phyloP scores from a whole-genome alignment of 2,329 filamentous ascomycete species.

The Malbranchea zuffiana region DNA sequence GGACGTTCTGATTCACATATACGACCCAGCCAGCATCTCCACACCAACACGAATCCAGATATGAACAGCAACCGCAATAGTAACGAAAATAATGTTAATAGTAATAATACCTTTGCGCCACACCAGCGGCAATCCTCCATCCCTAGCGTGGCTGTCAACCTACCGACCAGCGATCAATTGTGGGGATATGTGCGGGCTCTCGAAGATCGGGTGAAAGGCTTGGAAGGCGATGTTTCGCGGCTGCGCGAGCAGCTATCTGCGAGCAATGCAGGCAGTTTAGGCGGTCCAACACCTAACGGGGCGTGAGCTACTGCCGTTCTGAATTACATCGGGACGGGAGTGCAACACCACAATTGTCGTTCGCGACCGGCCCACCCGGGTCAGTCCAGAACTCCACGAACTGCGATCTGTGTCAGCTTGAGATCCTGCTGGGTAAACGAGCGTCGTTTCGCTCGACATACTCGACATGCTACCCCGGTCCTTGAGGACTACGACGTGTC shows the following conservation, averaged over 20 bases:
- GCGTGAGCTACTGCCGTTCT: too few relatives aligned
- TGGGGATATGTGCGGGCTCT: slow-evolving; percentile 26
- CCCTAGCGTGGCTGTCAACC: slow-evolving; percentile 7
- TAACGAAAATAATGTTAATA: slow-evolving; percentile 8
- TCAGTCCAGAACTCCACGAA: too few relatives aligned
- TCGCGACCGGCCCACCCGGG: too few relatives aligned
- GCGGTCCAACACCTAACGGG: too few relatives aligned
- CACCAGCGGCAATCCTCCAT: slow-evolving; percentile 9
- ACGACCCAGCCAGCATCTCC: slow-evolving; percentile 4
- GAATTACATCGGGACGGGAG: too few relatives aligned
- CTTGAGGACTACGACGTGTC: too few relatives aligned
- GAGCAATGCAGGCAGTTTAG: too few relatives aligned
- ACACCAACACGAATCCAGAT: slow-evolving; percentile 8
- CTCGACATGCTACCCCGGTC: too few relatives aligned
- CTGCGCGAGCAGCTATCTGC: slow-evolving; percentile 21
- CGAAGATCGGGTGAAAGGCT: slow-evolving; percentile 24
- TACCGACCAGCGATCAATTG: slow-evolving; percentile 11
- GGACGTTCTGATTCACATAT: slow-evolving; percentile 11
- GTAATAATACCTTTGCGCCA: slow-evolving; percentile 10
- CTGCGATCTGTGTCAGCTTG: too few relatives aligned
- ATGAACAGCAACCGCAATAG: slow-evolving; percentile 6
- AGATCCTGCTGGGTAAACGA: too few relatives aligned
- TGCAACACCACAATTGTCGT: too few relatives aligned
- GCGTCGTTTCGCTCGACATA: too few relatives aligned
- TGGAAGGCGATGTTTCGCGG: slow-evolving; percentile 25